These are phyloP conservation scores for Purshia tridentata DNA, from an alignment of 306 rosid species.

Conservation along the genomic window DNA sequence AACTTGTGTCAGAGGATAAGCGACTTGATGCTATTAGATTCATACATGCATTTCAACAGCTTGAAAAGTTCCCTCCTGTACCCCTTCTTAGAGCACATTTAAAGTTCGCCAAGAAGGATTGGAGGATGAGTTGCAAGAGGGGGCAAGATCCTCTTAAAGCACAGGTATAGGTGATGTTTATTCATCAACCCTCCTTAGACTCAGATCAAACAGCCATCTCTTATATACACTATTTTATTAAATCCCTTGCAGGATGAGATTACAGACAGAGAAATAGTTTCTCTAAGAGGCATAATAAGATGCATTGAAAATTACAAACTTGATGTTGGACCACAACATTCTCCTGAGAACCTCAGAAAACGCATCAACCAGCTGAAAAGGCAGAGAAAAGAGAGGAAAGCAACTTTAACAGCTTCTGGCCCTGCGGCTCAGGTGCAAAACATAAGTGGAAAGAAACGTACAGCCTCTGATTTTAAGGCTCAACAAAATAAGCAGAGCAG, in stretches of 20 bases:
- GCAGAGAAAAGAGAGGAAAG: constrained; percentile 27
- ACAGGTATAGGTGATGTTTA: constrained; percentile 24
- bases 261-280: constrained; percentile 30
- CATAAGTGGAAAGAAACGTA: constrained; percentile 26
- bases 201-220: background rate
- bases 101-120: constrained; percentile 19
- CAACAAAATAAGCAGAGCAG: constrained; percentile 14
- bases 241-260: constrained; percentile 33
- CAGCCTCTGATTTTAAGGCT: constrained; percentile 9
- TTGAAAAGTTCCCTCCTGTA: constrained; percentile 38
- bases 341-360: constrained; percentile 30
- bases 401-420: constrained; percentile 4
- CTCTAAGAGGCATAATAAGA: constrained; percentile 29
- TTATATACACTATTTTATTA: background rate
- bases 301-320: constrained; percentile 40
- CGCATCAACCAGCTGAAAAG: constrained; percentile 22
- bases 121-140: constrained; percentile 12
- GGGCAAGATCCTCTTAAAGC: constrained; percentile 17
- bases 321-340: constrained; percentile 20
- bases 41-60: constrained; percentile 27
- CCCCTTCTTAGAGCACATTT: constrained; percentile 34
- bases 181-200: background rate
- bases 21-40: constrained; percentile 35
- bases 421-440: constrained; percentile 15
- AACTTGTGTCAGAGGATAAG: constrained; percentile 34